phyloP scores from a whole-genome alignment of 2,329 filamentous ascomycete genomes.

The Botrytis cinerea region DNA sequence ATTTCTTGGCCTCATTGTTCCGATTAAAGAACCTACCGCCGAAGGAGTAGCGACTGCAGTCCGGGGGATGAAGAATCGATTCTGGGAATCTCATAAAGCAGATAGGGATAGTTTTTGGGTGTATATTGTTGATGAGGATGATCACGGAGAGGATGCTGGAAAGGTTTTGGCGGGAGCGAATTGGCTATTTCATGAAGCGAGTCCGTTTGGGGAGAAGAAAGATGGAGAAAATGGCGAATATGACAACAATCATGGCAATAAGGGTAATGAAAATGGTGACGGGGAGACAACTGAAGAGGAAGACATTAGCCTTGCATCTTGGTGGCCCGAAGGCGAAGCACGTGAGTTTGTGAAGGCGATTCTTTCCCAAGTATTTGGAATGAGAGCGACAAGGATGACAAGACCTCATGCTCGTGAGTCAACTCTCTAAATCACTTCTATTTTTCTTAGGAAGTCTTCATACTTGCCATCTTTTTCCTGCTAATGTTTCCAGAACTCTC shows the following conservation, averaged over 20 bases:
- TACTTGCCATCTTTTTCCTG: not conserved
- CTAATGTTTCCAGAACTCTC: constrained; percentile 1
- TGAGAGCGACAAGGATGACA: not conserved
- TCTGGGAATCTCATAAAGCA: not conserved
- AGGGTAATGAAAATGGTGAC: not conserved
- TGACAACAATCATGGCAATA: not conserved
- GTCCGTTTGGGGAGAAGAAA: not conserved
- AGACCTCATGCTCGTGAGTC: constrained; percentile 10
- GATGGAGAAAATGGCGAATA: not conserved
- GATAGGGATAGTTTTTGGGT: not conserved
- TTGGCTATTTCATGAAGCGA: not conserved
- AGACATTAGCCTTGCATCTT: not conserved
- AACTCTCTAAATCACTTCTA: not conserved
- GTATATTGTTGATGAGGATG: not conserved
- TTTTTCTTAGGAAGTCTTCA: accelerated
- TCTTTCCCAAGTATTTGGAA: not conserved
- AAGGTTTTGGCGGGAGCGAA: not conserved
- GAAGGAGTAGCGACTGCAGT: not conserved
- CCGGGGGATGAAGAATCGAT: not conserved
- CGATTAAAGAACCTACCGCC: not conserved
- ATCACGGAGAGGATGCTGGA: not conserved
- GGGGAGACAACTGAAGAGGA: not conserved
- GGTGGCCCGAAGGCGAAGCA: constrained; percentile 15
- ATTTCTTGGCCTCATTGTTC: not conserved
- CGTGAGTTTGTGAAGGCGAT: not conserved